Conservation (phyloP, 768 basidiomycete genomes). For the Amanita muscaria region DNA sequence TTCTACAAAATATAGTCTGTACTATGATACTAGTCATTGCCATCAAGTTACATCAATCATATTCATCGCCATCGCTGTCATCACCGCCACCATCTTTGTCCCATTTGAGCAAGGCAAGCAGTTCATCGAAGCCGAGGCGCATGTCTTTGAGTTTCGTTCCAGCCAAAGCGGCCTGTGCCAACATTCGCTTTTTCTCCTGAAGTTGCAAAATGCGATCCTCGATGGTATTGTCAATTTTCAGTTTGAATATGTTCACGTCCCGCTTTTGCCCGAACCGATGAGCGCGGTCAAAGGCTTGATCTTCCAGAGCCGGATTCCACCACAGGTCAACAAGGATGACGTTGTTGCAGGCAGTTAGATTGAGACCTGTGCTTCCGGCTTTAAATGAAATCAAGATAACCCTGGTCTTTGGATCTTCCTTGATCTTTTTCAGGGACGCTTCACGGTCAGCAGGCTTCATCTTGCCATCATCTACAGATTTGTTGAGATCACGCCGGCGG, state of each 20-base stretch:
- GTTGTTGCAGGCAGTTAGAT: constrained; percentile 88
- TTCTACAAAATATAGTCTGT: not conserved
- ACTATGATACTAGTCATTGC: too few species aligned
- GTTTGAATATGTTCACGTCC: constrained; percentile 82
- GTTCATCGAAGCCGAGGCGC: constrained; percentile 78
- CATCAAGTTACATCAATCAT: not conserved
- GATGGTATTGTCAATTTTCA: constrained; percentile 80
- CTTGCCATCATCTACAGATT: constrained; percentile 75
- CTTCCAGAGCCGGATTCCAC: constrained; percentile 92
- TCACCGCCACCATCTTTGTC: constrained; percentile 54
- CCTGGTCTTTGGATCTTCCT: constrained; percentile 41
- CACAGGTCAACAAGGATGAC: constrained; percentile 90
- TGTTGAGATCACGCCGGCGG: constrained; percentile 4
- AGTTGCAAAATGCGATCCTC: constrained; percentile 86
- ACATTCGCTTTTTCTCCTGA: constrained; percentile 86
- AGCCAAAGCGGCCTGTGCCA: constrained; percentile 76
- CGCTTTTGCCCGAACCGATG: constrained; percentile 86
- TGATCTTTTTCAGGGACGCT: constrained; percentile 65
- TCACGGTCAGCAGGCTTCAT: constrained; percentile 77
- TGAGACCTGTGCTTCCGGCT: constrained; percentile 93
- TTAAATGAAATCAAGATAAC: constrained; percentile 96
- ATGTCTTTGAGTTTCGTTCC: constrained; percentile 84
- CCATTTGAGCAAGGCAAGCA: constrained; percentile 71
- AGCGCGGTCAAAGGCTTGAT: constrained; percentile 90
- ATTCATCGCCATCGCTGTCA: constrained; percentile 42